Percentiles rank a stretch among this genome's conserved stretches.
These are phyloP conservation scores for Colletotrichum endophyticum DNA, from an alignment of 2,329 filamentous ascomycete species.

Conservation along the genomic window DNA sequence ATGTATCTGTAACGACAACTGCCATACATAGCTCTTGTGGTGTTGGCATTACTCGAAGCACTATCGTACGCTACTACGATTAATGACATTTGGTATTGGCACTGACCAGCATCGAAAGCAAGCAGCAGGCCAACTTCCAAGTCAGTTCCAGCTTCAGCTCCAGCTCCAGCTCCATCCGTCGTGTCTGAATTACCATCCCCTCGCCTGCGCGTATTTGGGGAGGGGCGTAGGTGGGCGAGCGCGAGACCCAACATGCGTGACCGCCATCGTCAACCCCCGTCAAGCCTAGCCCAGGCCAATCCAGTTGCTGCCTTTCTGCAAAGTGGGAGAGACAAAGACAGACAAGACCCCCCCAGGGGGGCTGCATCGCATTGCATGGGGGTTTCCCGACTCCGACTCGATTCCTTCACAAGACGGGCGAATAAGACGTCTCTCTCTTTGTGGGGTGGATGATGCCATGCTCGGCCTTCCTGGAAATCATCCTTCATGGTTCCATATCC, in stretches of 20 bases:
- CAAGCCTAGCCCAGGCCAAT: neutral
- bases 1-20: conserved; percentile 1
- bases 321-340: neutral
- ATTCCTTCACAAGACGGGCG: neutral
- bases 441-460: conserved; percentile 16
- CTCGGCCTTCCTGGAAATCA: neutral
- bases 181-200: neutral
- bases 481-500: neutral
- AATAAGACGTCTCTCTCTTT: neutral
- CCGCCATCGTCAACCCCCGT: neutral
- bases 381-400: conserved; percentile 4
- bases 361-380: neutral
- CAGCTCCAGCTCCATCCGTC: neutral
- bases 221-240: neutral
- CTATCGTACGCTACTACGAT: neutral
- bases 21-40: neutral
- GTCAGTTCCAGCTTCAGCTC: neutral
- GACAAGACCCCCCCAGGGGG: neutral
- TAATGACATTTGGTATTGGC: neutral
- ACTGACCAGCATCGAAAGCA: neutral
- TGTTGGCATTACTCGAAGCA: conserved; percentile 1
- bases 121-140: neutral
- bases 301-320: neutral
- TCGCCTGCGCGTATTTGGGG: neutral
- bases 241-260: neutral